These are phyloP conservation scores for Vitellaria paradoxa DNA, from an alignment of 179 eudicot genomes.

Conservation along the genomic window DNA sequence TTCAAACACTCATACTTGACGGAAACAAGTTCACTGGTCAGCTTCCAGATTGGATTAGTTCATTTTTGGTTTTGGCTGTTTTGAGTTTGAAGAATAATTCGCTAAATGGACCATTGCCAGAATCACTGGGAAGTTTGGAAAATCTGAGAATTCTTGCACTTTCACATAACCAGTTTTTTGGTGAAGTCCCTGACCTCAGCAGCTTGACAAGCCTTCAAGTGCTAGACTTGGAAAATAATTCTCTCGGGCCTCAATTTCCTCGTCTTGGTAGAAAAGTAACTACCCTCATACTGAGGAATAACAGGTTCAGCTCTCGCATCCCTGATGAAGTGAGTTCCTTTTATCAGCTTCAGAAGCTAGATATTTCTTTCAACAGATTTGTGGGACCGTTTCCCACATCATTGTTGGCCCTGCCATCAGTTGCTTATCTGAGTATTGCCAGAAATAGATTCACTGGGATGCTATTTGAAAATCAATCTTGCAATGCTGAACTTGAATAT, in stretches of 20 bases:
- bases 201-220: constrained; percentile 62
- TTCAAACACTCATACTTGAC: constrained; percentile 64
- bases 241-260: constrained; percentile 67
- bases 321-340: constrained; percentile 33
- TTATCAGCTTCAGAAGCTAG: constrained; percentile 61
- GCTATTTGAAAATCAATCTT: constrained; percentile 49
- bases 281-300: constrained; percentile 51
- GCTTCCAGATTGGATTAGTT: constrained; percentile 47
- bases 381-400: constrained; percentile 39
- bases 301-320: constrained; percentile 49
- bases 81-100: constrained; percentile 71
- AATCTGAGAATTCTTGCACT: constrained; percentile 48
- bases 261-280: constrained; percentile 43
- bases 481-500: constrained; percentile 40
- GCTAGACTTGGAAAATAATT: constrained; percentile 57
- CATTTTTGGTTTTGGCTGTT: constrained; percentile 41
- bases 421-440: constrained; percentile 52
- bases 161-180: constrained; percentile 46
- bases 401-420: constrained; percentile 51
- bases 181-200: constrained; percentile 50
- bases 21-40: constrained; percentile 54
- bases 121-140: constrained; percentile 32
- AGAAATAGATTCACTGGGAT: constrained; percentile 60
- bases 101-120: constrained; percentile 48
- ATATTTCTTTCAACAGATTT: constrained; percentile 54